phyloP scores from a whole-genome alignment of 495 filamentous ascomycete species.

The Cercophora scortea region DNA sequence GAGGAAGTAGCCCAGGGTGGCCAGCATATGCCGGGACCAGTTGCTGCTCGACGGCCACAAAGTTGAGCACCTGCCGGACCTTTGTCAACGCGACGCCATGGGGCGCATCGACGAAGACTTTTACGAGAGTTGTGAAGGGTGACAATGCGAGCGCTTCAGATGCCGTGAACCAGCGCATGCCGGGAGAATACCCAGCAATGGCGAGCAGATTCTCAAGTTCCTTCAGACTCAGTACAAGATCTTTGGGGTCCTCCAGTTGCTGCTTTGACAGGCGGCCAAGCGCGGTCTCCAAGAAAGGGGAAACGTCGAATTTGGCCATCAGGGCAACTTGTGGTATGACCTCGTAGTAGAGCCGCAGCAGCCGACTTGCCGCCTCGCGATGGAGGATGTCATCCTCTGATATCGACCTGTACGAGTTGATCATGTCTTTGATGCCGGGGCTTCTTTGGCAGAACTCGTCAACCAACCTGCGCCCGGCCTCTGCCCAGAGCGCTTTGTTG shows the following conservation, averaged over 20 bases:
- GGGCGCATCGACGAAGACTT: constrained; percentile 39
- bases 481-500: constrained; percentile 50
- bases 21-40: constrained; percentile 29
- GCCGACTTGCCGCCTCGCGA: constrained; percentile 64
- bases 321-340: constrained; percentile 72
- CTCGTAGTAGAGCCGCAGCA: constrained; percentile 74
- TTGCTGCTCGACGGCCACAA: constrained; percentile 44
- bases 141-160: constrained; percentile 43
- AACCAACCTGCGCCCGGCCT: constrained; percentile 54
- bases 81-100: constrained; percentile 31
- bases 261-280: constrained; percentile 44
- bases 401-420: constrained; percentile 58
- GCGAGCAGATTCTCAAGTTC: constrained; percentile 69
- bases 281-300: constrained; percentile 58
- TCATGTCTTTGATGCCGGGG: constrained; percentile 69
- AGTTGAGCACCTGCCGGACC: constrained; percentile 37
- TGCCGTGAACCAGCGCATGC: constrained; percentile 71
- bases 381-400: constrained; percentile 62
- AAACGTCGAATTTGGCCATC: constrained; percentile 79
- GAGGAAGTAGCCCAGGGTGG: constrained; percentile 42
- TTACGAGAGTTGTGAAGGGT: constrained; percentile 57
- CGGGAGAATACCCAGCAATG: constrained; percentile 68
- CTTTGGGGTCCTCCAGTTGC: constrained; percentile 33
- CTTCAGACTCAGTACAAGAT: constrained; percentile 47
- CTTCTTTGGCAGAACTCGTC: constrained; percentile 71